Evolutionary conservation across 2,329 filamentous ascomycete genomes (phyloP), one percentile per base, ranked within the genome.

Genomic region (Aspergillus novofumigatus): DNA sequence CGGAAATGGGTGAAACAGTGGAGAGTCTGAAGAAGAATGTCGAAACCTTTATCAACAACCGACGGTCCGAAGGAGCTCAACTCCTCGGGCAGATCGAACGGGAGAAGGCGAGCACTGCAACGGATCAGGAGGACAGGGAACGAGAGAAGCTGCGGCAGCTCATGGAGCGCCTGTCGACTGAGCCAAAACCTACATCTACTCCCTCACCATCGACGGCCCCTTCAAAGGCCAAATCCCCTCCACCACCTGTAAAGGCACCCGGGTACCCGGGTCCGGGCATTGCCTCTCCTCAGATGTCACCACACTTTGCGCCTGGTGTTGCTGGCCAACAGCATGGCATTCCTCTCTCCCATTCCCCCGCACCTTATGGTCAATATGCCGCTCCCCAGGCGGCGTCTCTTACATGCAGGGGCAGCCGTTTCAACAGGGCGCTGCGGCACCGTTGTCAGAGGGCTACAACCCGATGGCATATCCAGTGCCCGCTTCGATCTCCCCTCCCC

Each of bases 111-210:
- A 84, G 82, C 52, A 87, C 78, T 41, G 76, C 78, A 23, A 75
- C 75, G n/a, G 76, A 75, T 29, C 78, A 82, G 56, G 91, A 92
- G 32, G 92, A 96, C 66, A 82, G 89, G 53, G 93, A 97, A 72
- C 87, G 91, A 56, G 91, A 96, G 68, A 85, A 93, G 55, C 78
- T 99, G 55, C 86, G 90, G 56, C 89, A 90, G 45, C 79, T 99
- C 44, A 97, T 99, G 94, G 92, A 97, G 69, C 86, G 92, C 54
- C 93, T 97, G 86, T 92, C 92, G 1, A 88, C 97, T 77, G 91
- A 93, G 55, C 76, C 75, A 7, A 73, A 70, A 44, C 59, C 63
- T 21, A 55, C 69, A 4, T 67, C 71, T 17, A 63, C 66, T 14
- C 64, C 69, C 17, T 67, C 72, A 38, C 70, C 76, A 2, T 67